Evolutionary conservation across 352 stramenopile species (phyloP).

Genomic region (Phytophthora capsici): DNA sequence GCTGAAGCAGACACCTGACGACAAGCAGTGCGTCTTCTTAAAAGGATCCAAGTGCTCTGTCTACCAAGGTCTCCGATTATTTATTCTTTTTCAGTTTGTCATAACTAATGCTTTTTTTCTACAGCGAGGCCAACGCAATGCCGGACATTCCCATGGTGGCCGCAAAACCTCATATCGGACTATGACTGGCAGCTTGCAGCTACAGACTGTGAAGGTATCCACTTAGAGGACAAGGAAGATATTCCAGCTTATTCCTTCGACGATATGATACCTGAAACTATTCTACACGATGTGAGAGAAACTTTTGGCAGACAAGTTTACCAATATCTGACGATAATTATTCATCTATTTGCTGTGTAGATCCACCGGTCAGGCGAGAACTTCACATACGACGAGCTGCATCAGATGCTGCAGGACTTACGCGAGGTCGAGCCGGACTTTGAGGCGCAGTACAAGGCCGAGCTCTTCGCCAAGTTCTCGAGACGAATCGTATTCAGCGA

Average conservation of each 20-base stretch:
- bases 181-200: conserved; percentile 82
- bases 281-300: conserved; percentile 68
- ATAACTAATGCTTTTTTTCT: background rate
- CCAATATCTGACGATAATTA: no score
- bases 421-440: conserved; percentile 62
- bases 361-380: conserved; percentile 80
- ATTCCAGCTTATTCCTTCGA: conserved; percentile 43
- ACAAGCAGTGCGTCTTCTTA: conserved; percentile 72
- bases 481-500: conserved; percentile 58
- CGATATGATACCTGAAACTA: conserved; percentile 62
- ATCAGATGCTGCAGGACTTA: conserved; percentile 65
- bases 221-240: conserved; percentile 5
- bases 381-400: conserved; percentile 72
- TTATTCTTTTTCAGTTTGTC: no score
- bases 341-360: conserved; percentile 28
- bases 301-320: no score
- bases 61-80: conserved; percentile 50
- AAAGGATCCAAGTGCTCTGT: conserved; percentile 71
- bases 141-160: conserved; percentile 85
- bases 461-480: conserved; percentile 65
- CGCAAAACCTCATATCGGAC: conserved; percentile 74
- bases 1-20: conserved; percentile 57
- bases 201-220: conserved; percentile 71
- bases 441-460: conserved; percentile 58
- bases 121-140: conserved; percentile 80